Percentiles rank a stretch among this genome's conserved stretches.
phyloP scores from a whole-genome alignment of 192 early-diverging fungal species.

The Backusella circina region DNA sequence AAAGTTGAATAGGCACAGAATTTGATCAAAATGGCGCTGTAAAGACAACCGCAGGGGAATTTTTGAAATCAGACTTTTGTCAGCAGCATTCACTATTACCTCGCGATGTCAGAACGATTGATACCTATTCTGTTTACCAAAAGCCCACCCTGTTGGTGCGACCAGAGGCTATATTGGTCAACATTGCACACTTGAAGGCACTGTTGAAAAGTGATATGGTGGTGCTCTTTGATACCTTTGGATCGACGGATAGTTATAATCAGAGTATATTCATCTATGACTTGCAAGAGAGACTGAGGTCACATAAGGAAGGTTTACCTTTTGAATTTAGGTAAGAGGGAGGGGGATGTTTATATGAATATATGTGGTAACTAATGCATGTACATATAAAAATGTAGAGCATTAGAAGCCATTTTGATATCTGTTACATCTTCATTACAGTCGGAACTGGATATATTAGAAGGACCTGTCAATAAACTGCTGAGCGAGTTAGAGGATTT shows the following conservation, averaged over 20 bases:
- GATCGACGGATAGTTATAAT: conserved; percentile 62
- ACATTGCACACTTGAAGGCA: conserved; percentile 77
- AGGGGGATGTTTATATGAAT: neutral
- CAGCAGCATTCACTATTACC: conserved; percentile 72
- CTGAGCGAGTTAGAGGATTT: conserved; percentile 58
- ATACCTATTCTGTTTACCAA: conserved; percentile 72
- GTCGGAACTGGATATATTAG: conserved; percentile 65
- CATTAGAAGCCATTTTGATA: conserved; percentile 79
- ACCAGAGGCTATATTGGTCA: conserved; percentile 75
- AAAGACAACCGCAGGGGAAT: conserved; percentile 68
- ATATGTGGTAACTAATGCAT: neutral
- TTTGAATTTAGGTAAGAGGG: conserved; percentile 50
- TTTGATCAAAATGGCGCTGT: conserved; percentile 67
- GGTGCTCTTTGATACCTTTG: conserved; percentile 73
- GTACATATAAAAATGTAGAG: conserved; percentile 38
- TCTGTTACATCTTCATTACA: conserved; percentile 66
- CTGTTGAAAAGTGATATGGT: conserved; percentile 77
- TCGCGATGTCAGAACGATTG: conserved; percentile 83
- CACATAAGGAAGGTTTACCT: conserved; percentile 45
- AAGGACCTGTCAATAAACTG: conserved; percentile 58
- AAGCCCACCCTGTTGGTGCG: conserved; percentile 82
- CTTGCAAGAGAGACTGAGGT: conserved; percentile 67
- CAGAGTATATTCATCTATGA: conserved; percentile 78
- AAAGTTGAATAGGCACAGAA: conserved; percentile 48
- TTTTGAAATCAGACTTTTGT: conserved; percentile 77